These are phyloP conservation scores for Penicillium manginii DNA, from an alignment of 495 filamentous ascomycete genomes.

Conservation along the genomic window DNA sequence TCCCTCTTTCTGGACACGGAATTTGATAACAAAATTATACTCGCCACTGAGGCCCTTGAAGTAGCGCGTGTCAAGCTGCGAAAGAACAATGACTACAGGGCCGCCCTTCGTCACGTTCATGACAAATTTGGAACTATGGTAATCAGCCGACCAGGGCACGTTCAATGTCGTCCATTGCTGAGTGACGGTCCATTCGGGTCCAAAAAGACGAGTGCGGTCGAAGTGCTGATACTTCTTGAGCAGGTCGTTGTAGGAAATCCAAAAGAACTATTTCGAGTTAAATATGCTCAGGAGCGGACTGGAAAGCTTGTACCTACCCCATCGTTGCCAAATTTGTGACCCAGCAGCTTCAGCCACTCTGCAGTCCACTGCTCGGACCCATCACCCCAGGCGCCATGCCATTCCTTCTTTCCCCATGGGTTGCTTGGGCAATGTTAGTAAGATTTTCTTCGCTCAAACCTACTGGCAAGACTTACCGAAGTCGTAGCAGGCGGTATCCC, in stretches of 20 bases:
- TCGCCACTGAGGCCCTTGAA: constrained; percentile 83
- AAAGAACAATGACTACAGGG: constrained; percentile 75
- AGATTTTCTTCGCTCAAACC: not conserved
- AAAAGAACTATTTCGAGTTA: constrained; percentile 55
- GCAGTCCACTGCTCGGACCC: constrained; percentile 92
- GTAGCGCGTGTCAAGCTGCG: constrained; percentile 77
- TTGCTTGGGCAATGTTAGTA: constrained; percentile 55
- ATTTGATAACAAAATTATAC: constrained; percentile 76
- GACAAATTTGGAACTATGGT: constrained; percentile 80
- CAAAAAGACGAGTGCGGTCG: constrained; percentile 87
- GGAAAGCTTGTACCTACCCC: constrained; percentile 48
- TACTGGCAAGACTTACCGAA: constrained; percentile 50
- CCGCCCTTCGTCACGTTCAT: constrained; percentile 68
- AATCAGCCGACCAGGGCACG: constrained; percentile 85
- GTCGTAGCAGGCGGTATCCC: constrained; percentile 70
- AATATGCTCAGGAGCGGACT: not conserved
- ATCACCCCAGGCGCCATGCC: constrained; percentile 83
- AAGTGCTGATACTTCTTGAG: constrained; percentile 81
- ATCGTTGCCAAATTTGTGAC: constrained; percentile 87
- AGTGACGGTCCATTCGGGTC: constrained; percentile 77
- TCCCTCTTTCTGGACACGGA: constrained; percentile 79
- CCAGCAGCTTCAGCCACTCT: constrained; percentile 79
- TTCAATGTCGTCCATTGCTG: constrained; percentile 84
- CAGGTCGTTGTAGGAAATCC: constrained; percentile 79
- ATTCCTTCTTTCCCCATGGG: constrained; percentile 87